Conservation (phyloP, 1,284 basidiomycete species). For the Termitomyces sp. region DNA sequence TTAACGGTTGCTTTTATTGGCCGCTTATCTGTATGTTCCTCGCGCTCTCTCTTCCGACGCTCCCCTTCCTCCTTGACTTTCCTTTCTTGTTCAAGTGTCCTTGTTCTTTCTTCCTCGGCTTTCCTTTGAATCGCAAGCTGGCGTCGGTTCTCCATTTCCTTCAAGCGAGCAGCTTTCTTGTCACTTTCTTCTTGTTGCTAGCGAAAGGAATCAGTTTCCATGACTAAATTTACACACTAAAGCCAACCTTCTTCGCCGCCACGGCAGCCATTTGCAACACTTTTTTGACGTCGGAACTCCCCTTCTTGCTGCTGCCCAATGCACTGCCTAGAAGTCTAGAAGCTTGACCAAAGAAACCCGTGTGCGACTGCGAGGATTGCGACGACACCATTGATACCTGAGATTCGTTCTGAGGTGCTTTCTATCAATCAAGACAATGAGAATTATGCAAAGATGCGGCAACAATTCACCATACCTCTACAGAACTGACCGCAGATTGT, state of each 20-base stretch:
- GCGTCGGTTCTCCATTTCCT: conserved; percentile 76
- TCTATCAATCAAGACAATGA: conserved; percentile 18
- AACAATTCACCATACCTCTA: conserved; percentile 37
- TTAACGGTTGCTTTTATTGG: conserved; percentile 43
- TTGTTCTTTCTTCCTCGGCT: conserved; percentile 70
- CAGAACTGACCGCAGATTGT: conserved; percentile 36
- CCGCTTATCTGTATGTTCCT: conserved; percentile 67
- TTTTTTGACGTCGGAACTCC: conserved; percentile 74
- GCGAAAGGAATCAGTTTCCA: conserved; percentile 1
- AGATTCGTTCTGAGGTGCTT: conserved; percentile 37
- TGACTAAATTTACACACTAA: not conserved
- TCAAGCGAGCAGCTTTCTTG: conserved; percentile 68
- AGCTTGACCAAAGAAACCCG: conserved; percentile 63
- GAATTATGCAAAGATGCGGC: not conserved
- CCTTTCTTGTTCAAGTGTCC: conserved; percentile 59
- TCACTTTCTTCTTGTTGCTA: conserved; percentile 86
- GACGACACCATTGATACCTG: conserved; percentile 52
- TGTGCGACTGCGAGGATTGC: conserved; percentile 48
- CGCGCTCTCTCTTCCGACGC: conserved; percentile 67
- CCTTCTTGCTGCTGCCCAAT: conserved; percentile 62
- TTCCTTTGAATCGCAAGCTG: conserved; percentile 70
- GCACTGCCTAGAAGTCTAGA: conserved; percentile 61
- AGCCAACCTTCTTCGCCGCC: conserved; percentile 75
- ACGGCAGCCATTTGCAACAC: conserved; percentile 72
- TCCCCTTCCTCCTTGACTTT: conserved; percentile 68